phyloP scores from a whole-genome alignment of 2,329 filamentous ascomycete genomes.

The Exophiala aquamarina region DNA sequence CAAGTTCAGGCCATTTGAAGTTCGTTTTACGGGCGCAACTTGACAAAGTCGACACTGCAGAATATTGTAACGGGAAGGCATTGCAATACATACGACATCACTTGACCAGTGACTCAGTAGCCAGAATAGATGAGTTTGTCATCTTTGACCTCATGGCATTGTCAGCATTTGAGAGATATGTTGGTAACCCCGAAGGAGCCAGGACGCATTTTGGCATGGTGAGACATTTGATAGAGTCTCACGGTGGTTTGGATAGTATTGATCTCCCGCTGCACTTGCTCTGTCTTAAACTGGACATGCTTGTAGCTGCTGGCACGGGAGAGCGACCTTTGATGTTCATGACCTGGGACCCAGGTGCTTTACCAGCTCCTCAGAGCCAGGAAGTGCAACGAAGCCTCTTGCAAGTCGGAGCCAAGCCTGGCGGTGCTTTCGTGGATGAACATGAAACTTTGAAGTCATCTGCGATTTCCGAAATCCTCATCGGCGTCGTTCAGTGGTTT shows the following conservation, averaged over 20 bases:
- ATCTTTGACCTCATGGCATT: slow-evolving; percentile 20
- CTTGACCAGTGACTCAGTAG: slow-evolving; percentile 2
- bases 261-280: slow-evolving; percentile 10
- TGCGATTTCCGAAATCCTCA: too few relatives aligned
- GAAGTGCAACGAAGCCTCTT: slow-evolving; percentile 10
- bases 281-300: slow-evolving; percentile 15
- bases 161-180: slow-evolving; percentile 19
- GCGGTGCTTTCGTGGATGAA: slow-evolving; percentile 1
- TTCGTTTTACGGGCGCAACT: slow-evolving; percentile 12
- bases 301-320: slow-evolving; percentile 10
- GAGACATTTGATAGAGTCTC: slow-evolving; percentile 11
- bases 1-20: slow-evolving; percentile 14
- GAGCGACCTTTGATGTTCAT: slow-evolving; percentile 14
- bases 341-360: slow-evolving; percentile 13
- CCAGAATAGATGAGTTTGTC: slow-evolving; percentile 8
- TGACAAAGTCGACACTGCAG: slow-evolving; percentile 13
- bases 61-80: slow-evolving; percentile 21
- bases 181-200: slow-evolving; percentile 16
- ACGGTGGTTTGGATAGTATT: slow-evolving; percentile 8
- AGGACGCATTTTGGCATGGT: slow-evolving; percentile 20
- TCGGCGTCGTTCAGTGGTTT: too few relatives aligned
- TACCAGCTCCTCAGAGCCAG: slow-evolving; percentile 8
- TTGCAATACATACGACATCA: slow-evolving; percentile 17
- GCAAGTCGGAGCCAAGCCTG: slow-evolving; percentile 6
- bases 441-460: too few relatives aligned